A percentile compares a stretch with the other conserved stretches of the same genome.
Evolutionary conservation across 2,329 filamentous ascomycete genomes (phyloP).

Genomic region (Grosmannia huntii): DNA sequence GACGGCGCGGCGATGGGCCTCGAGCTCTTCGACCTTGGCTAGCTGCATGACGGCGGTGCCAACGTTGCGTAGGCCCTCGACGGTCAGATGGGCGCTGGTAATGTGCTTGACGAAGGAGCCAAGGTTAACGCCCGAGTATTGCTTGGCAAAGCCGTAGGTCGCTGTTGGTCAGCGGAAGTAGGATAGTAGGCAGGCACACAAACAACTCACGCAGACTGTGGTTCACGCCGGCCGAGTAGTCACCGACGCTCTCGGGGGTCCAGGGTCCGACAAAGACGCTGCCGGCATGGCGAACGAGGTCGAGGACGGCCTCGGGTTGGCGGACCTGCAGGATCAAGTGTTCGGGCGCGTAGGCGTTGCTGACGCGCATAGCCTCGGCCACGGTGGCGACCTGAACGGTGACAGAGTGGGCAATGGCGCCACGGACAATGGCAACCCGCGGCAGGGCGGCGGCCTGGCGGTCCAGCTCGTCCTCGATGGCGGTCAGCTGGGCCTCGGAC

Average conservation of each 20-base stretch:
- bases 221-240: conserved; percentile 96
- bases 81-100: conserved; percentile 81
- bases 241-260: conserved; percentile 95
- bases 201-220: conserved; percentile 78
- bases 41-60: conserved; percentile 87
- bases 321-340: conserved; percentile 86
- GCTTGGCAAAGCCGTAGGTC: conserved; percentile 95
- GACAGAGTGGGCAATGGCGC: conserved; percentile 75
- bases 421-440: conserved; percentile 82
- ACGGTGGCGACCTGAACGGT: conserved; percentile 65
- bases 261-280: conserved; percentile 92
- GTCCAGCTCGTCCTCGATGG: conserved; percentile 87
- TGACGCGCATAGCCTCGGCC: conserved; percentile 64
- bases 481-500: conserved; percentile 55
- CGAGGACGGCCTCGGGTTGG: conserved; percentile 60
- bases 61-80: conserved; percentile 73
- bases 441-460: conserved; percentile 76
- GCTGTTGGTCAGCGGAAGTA: conserved; percentile 34
- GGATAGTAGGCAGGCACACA: background rate
- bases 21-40: conserved; percentile 84
- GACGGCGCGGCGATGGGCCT: conserved; percentile 83
- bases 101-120: conserved; percentile 97
- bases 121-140: conserved; percentile 95
- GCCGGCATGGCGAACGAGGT: conserved; percentile 80
- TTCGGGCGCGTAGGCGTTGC: conserved; percentile 92